Conservation (phyloP, 2,329 filamentous ascomycete genomes). For the Stromatinia cepivora region DNA sequence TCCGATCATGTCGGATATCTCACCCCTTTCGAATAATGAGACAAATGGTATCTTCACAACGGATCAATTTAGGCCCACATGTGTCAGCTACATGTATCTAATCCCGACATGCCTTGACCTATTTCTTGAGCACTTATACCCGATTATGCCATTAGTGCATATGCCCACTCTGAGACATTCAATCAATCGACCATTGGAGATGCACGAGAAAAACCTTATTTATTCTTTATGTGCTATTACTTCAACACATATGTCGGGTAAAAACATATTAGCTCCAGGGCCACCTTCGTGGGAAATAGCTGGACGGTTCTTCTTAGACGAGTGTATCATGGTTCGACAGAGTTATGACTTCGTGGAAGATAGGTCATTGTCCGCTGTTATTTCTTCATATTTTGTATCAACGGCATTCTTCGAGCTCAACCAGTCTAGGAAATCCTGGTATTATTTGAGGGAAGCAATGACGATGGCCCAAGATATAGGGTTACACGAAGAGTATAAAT, state of each 20-base stretch:
- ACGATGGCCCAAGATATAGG: slow-evolving; percentile 59
- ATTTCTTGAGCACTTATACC: slow-evolving; percentile 62
- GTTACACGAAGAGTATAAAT: slow-evolving; percentile 59
- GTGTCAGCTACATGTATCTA: slow-evolving; percentile 50
- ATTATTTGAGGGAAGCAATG: slow-evolving; percentile 60
- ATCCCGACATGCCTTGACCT: slow-evolving; percentile 59
- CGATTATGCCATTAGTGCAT: slow-evolving; percentile 62
- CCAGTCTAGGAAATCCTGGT: slow-evolving; percentile 59
- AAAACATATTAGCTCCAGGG: slow-evolving; percentile 44
- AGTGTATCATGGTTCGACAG: slow-evolving; percentile 57
- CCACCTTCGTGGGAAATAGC: slow-evolving; percentile 50
- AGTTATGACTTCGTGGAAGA: slow-evolving; percentile 59
- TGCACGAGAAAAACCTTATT: slow-evolving; percentile 47
- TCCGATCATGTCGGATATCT: slow-evolving; percentile 40
- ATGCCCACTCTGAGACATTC: slow-evolving; percentile 56
- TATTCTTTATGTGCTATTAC: slow-evolving; percentile 60
- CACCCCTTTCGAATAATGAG: slow-evolving; percentile 44
- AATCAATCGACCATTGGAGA: slow-evolving; percentile 45
- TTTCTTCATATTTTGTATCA: slow-evolving; percentile 62
- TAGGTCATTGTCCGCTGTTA: slow-evolving; percentile 55
- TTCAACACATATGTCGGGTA: slow-evolving; percentile 51
- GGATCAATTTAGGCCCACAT: slow-evolving; percentile 47
- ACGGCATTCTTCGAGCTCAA: slow-evolving; percentile 63
- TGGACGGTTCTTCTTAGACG: slow-evolving; percentile 58
- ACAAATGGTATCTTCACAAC: slow-evolving; percentile 42